Percentiles rank a stretch among this genome's conserved stretches.
Evolutionary conservation across 352 stramenopile genomes (phyloP).

Genomic region (Phytophthora meadii): DNA sequence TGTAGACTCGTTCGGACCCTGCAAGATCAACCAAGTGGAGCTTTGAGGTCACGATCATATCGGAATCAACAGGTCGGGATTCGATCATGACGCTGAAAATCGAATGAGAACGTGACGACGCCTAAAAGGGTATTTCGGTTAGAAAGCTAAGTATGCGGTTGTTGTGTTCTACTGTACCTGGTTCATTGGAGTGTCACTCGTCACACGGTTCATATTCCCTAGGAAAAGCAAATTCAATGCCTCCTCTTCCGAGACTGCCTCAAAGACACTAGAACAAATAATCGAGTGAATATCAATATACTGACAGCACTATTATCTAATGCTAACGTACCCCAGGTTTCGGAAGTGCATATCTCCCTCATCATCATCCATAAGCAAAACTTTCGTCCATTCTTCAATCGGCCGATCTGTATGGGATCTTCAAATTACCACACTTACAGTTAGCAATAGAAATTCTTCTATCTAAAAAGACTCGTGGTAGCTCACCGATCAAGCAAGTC

Average conservation of each 20-base stretch:
- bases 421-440: not conserved
- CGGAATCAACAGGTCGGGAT: slow-evolving; percentile 70
- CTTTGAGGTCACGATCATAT: slow-evolving; percentile 88
- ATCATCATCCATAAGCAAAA: slow-evolving; percentile 80
- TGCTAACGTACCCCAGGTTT: slow-evolving; percentile 58
- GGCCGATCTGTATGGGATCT: slow-evolving; percentile 76
- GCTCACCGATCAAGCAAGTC: slow-evolving; percentile 87
- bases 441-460: no score
- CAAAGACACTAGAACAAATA: slow-evolving; percentile 58
- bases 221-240: slow-evolving; percentile 96
- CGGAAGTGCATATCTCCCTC: slow-evolving; percentile 84
- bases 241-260: slow-evolving; percentile 91
- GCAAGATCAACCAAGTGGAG: slow-evolving; percentile 96
- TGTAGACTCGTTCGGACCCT: slow-evolving; percentile 96
- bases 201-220: slow-evolving; percentile 96
- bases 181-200: slow-evolving; percentile 97
- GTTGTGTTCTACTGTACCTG: slow-evolving; percentile 44
- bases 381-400: slow-evolving; percentile 85
- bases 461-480: not conserved
- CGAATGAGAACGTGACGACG: slow-evolving; percentile 94
- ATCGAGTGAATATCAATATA: not conserved
- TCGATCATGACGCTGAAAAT: slow-evolving; percentile 97
- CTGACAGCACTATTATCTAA: no score
- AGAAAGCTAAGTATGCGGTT: not conserved
- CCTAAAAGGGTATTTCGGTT: slow-evolving; percentile 22